Evolutionary conservation across 164 flowering plant genomes (phyloP).

Genomic region (Dillenia suffruticosa): DNA sequence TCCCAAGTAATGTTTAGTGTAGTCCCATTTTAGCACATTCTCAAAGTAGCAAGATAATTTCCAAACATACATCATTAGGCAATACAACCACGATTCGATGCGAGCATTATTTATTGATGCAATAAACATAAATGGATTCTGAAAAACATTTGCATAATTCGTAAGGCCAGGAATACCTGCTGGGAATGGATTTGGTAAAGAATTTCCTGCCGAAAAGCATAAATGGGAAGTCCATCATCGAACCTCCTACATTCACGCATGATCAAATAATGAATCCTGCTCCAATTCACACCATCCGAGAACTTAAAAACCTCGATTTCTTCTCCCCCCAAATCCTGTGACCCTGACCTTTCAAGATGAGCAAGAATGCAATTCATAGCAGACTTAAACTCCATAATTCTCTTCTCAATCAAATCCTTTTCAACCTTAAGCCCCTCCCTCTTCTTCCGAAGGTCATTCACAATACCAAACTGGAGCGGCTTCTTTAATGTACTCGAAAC

Average conservation of each 20-base stretch:
- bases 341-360: slow-evolving; percentile 27
- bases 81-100: too few species aligned
- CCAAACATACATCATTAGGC: too few species aligned
- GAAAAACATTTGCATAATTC: not conserved
- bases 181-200: slow-evolving; percentile 32
- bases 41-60: too few species aligned
- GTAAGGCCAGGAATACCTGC: slow-evolving; percentile 41
- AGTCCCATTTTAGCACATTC: too few species aligned
- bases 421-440: slow-evolving; percentile 31
- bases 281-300: slow-evolving; percentile 37
- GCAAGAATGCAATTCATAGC: slow-evolving; percentile 46
- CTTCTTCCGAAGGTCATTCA: slow-evolving; percentile 15
- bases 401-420: slow-evolving; percentile 34
- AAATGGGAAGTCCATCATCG: slow-evolving; percentile 70
- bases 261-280: slow-evolving; percentile 37
- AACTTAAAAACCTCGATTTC: slow-evolving; percentile 25
- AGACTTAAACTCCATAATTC: slow-evolving; percentile 53
- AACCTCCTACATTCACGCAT: slow-evolving; percentile 63
- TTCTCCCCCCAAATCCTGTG: not conserved
- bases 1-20: too few species aligned
- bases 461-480: not conserved
- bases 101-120: too few species aligned
- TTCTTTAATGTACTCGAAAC: slow-evolving; percentile 11
- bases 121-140: not conserved
- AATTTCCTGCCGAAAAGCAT: slow-evolving; percentile 42